phyloP scores from a whole-genome alignment of 768 basidiomycete genomes.

The Xerocomus brunneocitrinus region DNA sequence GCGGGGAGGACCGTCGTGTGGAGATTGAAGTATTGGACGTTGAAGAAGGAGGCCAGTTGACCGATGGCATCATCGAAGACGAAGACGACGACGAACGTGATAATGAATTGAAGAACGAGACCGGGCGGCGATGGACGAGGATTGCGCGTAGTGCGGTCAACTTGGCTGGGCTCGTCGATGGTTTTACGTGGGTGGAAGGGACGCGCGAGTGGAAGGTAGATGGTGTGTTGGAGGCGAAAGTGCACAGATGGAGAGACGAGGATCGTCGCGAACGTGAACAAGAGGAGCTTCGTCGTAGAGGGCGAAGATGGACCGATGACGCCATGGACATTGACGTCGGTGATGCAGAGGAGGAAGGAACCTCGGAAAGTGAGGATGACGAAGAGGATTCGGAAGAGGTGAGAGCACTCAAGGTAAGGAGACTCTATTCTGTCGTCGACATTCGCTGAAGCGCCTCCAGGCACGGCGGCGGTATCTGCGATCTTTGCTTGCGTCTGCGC shows the following conservation, averaged over 20 bases:
- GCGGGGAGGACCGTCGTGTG: slow-evolving; percentile 54
- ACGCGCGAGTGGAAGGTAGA: slow-evolving; percentile 60
- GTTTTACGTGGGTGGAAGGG: slow-evolving; percentile 63
- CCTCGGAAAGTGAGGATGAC: slow-evolving; percentile 46
- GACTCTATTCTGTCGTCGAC: slow-evolving; percentile 1
- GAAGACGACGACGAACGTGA: slow-evolving; percentile 49
- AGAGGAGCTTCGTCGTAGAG: slow-evolving; percentile 61
- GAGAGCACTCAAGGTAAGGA: slow-evolving; percentile 69
- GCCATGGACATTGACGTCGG: slow-evolving; percentile 69
- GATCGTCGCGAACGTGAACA: slow-evolving; percentile 61
- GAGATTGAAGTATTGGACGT: slow-evolving; percentile 81
- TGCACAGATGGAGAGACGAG: slow-evolving; percentile 64
- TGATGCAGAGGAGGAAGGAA: slow-evolving; percentile 46
- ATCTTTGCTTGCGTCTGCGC: slow-evolving; percentile 52
- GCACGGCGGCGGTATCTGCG: slow-evolving; percentile 72
- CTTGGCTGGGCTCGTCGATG: slow-evolving; percentile 66
- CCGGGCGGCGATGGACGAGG: slow-evolving; percentile 67
- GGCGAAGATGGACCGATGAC: slow-evolving; percentile 61
- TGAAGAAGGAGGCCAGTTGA: slow-evolving; percentile 50
- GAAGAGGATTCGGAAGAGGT: slow-evolving; percentile 70
- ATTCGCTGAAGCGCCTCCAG: slow-evolving; percentile 33
- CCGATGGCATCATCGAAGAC: slow-evolving; percentile 82
- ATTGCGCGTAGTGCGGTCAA: slow-evolving; percentile 65
- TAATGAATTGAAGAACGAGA: slow-evolving; percentile 29
- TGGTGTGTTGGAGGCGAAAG: slow-evolving; percentile 64